Evolutionary conservation across 73 alveolate genomes (phyloP).

Genomic region (Symbiodinium natans): DNA sequence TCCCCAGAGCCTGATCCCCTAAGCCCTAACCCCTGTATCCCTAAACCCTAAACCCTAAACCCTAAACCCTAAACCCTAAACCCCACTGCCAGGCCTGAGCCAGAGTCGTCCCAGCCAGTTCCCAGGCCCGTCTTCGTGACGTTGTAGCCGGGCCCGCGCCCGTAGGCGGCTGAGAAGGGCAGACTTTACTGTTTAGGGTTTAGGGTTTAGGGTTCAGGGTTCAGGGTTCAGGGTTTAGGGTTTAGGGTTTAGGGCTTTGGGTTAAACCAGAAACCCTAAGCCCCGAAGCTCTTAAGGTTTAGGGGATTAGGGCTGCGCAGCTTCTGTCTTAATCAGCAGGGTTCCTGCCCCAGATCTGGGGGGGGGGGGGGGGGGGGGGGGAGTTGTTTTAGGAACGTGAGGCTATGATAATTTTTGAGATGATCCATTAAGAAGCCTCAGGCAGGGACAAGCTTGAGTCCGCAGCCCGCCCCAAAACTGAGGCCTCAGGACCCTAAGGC

Average conservation of each 20-base stretch:
- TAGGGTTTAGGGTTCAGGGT: not conserved
- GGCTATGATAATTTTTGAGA: too few relatives aligned
- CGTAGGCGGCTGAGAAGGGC: constrained; percentile 63
- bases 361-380: too few relatives aligned
- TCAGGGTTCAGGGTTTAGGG: not conserved
- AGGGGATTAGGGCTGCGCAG: not conserved
- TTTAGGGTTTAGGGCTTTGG: not conserved
- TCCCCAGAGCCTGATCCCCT: too few relatives aligned
- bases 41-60: not conserved
- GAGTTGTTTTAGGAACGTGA: too few relatives aligned
- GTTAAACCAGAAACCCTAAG: not conserved
- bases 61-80: not conserved
- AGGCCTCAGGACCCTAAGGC: too few relatives aligned
- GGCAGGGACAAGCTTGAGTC: too few relatives aligned
- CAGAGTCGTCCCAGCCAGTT: constrained; percentile 87
- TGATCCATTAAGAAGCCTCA: too few relatives aligned
- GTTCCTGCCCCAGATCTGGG: not conserved
- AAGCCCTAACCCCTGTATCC: not conserved
- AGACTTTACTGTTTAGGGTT: not conserved
- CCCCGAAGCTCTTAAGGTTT: too few relatives aligned
- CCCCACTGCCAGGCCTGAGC: constrained; percentile 10
- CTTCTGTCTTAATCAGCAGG: not conserved
- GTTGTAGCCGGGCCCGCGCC: constrained; percentile 86
- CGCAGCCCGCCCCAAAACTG: too few relatives aligned
- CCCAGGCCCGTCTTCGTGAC: constrained; percentile 70